phyloP scores from a whole-genome alignment of 768 basidiomycete species.

The Obba rivulosa region DNA sequence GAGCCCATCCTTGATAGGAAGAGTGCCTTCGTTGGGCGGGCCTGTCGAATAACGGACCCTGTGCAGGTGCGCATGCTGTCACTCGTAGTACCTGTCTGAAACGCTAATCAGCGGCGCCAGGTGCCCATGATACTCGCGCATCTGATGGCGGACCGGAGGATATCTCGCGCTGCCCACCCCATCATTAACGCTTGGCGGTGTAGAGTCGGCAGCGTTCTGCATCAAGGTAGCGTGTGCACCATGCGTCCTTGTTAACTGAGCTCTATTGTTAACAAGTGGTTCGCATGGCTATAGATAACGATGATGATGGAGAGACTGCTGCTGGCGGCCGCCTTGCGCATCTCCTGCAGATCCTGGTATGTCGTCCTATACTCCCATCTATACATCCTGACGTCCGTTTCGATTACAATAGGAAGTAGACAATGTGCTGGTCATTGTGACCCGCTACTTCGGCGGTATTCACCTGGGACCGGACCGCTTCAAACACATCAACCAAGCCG shows the following conservation, averaged over 20 bases:
- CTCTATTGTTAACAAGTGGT: neutral
- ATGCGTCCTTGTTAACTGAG: neutral
- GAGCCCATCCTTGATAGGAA: constrained; percentile 85
- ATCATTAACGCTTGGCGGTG: constrained; percentile 82
- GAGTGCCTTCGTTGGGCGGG: constrained; percentile 81
- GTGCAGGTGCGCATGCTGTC: constrained; percentile 49
- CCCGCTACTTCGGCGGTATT: constrained; percentile 90
- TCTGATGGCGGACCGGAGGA: constrained; percentile 65
- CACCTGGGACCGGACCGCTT: constrained; percentile 86
- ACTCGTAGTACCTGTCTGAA: neutral
- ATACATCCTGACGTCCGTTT: neutral
- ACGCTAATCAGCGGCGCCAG: constrained; percentile 27
- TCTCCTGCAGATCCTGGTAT: constrained; percentile 80
- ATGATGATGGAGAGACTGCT: constrained; percentile 91
- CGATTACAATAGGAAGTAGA: constrained; percentile 57
- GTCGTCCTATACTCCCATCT: constrained; percentile 14
- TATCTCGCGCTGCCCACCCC: constrained; percentile 73
- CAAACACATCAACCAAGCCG: constrained; percentile 94
- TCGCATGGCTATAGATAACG: constrained; percentile 58
- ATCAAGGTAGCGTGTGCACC: constrained; percentile 55
- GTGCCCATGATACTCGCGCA: constrained; percentile 63
- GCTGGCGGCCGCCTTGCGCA: constrained; percentile 90
- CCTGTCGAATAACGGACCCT: constrained; percentile 73
- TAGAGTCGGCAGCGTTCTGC: constrained; percentile 56
- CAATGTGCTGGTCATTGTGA: constrained; percentile 86